These are phyloP conservation scores for Cercophora sp. DNA, from an alignment of 495 filamentous ascomycete species.

Conservation along the genomic window DNA sequence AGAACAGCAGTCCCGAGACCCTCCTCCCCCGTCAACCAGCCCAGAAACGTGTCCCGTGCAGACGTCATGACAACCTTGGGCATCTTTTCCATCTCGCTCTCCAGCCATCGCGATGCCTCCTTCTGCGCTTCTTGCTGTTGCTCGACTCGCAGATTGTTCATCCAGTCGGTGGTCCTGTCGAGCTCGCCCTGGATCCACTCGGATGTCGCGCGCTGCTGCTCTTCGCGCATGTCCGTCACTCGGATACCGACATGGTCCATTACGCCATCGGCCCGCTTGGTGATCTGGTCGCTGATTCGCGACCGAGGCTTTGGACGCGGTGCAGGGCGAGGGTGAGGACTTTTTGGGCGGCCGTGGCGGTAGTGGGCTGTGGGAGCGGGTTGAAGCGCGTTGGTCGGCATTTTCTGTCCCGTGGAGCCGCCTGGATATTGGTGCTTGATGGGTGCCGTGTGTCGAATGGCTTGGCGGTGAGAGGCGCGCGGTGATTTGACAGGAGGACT, in stretches of 20 bases:
- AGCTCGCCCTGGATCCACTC: conserved; percentile 6
- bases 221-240: not conserved
- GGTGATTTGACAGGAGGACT: too few relatives aligned
- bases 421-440: too few relatives aligned
- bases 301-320: too few relatives aligned
- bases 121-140: not conserved
- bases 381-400: too few relatives aligned
- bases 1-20: conserved; percentile 5
- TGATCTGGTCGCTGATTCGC: conserved; percentile 5
- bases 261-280: not conserved
- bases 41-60: conserved; percentile 1
- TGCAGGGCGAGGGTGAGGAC: too few relatives aligned
- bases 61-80: conserved; percentile 3
- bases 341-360: too few relatives aligned
- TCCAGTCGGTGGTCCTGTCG: not conserved
- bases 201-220: not conserved
- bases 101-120: not conserved
- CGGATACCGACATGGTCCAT: not conserved
- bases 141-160: not conserved
- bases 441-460: too few relatives aligned
- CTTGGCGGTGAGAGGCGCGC: too few relatives aligned
- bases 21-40: conserved; percentile 5
- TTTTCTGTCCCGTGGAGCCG: too few relatives aligned
- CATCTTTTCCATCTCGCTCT: not conserved
- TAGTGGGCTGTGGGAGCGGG: too few relatives aligned